Conservation (phyloP, 2,329 filamentous ascomycete species). For the Arthroderma sp. region DNA sequence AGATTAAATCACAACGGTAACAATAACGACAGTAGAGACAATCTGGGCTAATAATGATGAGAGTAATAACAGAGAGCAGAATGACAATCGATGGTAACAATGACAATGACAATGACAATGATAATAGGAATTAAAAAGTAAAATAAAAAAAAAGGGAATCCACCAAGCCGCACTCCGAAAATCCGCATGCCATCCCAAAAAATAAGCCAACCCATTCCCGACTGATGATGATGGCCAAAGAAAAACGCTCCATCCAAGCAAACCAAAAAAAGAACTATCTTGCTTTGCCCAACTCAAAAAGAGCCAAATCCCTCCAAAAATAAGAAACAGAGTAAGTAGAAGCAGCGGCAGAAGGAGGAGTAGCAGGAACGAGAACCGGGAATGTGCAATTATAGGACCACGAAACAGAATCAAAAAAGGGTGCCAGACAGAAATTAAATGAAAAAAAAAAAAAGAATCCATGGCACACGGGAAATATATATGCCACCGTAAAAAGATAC, state of each 20-base stretch:
- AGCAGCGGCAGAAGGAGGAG: slow-evolving; percentile 9
- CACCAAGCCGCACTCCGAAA: slow-evolving; percentile 12
- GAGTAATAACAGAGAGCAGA: too few relatives aligned
- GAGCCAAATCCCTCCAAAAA: slow-evolving; percentile 5
- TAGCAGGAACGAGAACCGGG: slow-evolving; percentile 13
- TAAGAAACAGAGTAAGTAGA: slow-evolving; percentile 2
- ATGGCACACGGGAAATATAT: slow-evolving; percentile 3
- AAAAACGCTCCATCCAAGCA: slow-evolving; percentile 11
- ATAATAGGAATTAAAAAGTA: neutral
- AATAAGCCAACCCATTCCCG: slow-evolving; percentile 10
- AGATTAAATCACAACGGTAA: too few relatives aligned
- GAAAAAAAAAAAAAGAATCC: slow-evolving; percentile 6
- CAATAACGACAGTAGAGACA: too few relatives aligned
- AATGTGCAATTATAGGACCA: neutral
- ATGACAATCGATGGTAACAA: neutral
- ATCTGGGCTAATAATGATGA: too few relatives aligned
- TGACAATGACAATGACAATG: neutral
- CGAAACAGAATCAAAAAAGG: slow-evolving; percentile 5
- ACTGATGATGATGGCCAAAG: slow-evolving; percentile 11
- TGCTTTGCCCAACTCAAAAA: slow-evolving; percentile 7
- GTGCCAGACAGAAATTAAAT: slow-evolving; percentile 4
- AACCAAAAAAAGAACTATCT: slow-evolving; percentile 9
- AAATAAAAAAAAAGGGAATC: slow-evolving; percentile 7
- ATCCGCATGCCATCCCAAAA: slow-evolving; percentile 11
- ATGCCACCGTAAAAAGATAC: slow-evolving; percentile 7